These are phyloP conservation scores for Termitomyces bulborhizus DNA, from an alignment of 768 basidiomycete genomes.

Conservation along the genomic window DNA sequence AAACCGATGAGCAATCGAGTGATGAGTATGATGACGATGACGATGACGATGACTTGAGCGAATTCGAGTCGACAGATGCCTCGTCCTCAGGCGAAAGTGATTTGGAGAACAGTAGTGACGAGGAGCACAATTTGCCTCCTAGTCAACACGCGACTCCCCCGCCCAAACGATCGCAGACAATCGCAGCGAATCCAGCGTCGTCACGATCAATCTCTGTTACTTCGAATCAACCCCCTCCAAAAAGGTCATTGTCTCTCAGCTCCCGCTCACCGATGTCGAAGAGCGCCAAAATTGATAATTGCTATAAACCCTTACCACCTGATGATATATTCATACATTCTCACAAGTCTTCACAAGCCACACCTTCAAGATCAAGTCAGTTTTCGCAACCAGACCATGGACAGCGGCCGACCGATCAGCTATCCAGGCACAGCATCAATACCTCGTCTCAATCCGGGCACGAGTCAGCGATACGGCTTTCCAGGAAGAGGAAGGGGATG, in stretches of 20 bases:
- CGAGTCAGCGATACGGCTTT: background rate
- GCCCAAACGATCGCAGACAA: slow-evolving; percentile 9
- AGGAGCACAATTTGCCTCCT: slow-evolving; percentile 16
- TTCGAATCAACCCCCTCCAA: slow-evolving; percentile 16
- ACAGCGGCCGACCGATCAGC: background rate
- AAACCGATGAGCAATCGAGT: slow-evolving; percentile 41
- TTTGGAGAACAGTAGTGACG: slow-evolving; percentile 20
- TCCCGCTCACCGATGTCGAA: slow-evolving; percentile 30
- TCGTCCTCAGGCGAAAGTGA: slow-evolving; percentile 14
- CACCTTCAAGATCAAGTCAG: slow-evolving; percentile 11
- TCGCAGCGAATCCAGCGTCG: background rate
- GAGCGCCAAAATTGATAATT: slow-evolving; percentile 15
- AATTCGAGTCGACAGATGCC: slow-evolving; percentile 22
- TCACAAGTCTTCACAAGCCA: slow-evolving; percentile 13
- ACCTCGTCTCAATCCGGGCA: background rate
- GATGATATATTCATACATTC: slow-evolving; percentile 22
- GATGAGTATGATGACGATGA: slow-evolving; percentile 26
- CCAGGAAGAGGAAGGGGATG: slow-evolving; percentile 33
- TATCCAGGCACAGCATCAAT: background rate
- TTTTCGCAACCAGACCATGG: background rate
- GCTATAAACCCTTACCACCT: slow-evolving; percentile 36
- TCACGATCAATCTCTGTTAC: background rate
- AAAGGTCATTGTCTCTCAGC: slow-evolving; percentile 39
- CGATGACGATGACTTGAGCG: slow-evolving; percentile 14
- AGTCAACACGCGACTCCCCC: slow-evolving; percentile 3